These are phyloP conservation scores for Rasamsonia emersonii DNA, from an alignment of 2,329 filamentous ascomycete genomes.

Conservation along the genomic window DNA sequence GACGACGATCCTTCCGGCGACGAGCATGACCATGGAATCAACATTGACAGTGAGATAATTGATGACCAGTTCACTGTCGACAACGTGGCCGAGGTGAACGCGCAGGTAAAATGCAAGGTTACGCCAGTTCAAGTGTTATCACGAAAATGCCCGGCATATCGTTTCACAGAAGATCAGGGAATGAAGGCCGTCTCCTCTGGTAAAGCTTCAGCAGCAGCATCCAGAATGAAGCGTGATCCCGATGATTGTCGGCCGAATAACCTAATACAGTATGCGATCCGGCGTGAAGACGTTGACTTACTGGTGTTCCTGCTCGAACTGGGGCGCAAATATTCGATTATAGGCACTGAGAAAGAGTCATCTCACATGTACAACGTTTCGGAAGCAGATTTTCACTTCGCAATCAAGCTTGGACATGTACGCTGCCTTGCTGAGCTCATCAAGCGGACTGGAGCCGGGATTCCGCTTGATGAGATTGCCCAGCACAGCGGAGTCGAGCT, in stretches of 20 bases:
- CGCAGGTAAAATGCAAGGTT: constrained; percentile 56
- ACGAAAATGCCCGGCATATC: constrained; percentile 26
- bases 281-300: constrained; percentile 44
- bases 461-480: constrained; percentile 60
- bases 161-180: constrained; percentile 10
- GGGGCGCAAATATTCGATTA: constrained; percentile 18
- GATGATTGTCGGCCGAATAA: background rate
- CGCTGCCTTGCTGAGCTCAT: constrained; percentile 49
- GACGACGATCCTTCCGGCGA: constrained; percentile 31
- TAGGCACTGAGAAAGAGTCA: constrained; percentile 5
- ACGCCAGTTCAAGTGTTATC: constrained; percentile 48
- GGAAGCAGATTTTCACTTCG: constrained; percentile 26
- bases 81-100: constrained; percentile 60
- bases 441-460: constrained; percentile 55
- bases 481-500: constrained; percentile 57
- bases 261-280: constrained; percentile 40
- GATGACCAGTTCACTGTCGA: constrained; percentile 67
- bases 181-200: too few relatives aligned
- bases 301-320: constrained; percentile 53
- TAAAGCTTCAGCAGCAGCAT: too few relatives aligned
- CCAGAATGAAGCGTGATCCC: too few relatives aligned
- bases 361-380: constrained; percentile 11
- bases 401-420: constrained; percentile 33
- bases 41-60: constrained; percentile 44
- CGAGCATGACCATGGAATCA: constrained; percentile 16